Base-by-base conservation (phyloP, 2,329 filamentous ascomycete genomes). In the Diaporthe ampelina region DNA sequence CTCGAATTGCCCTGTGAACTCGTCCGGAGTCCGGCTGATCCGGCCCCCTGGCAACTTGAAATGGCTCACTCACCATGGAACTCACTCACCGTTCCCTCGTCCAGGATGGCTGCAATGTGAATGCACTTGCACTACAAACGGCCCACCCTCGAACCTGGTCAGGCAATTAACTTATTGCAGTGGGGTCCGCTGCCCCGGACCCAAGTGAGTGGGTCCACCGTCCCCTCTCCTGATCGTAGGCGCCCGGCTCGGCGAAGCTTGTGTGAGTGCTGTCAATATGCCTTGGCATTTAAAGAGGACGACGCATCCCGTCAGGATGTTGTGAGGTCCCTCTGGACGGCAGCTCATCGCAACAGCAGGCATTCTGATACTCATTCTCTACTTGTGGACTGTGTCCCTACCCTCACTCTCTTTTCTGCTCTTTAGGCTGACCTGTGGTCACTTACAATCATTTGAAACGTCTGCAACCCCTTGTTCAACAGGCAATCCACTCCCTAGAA, bases 141-240 rank as follows among this genome's bases (percentile, higher is more conserved):
- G 56, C 45, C 56, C 40, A 71, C 56, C 6, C 35, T 26, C 45
- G 5, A 56, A 52, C 52, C 69, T 21, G 43, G 43, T 50, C 26
- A 70, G 35, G 54, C 54, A 59, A 70, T 48, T 37, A 52, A 71
- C 43, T 71, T 50, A 48, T 71, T 52, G 43, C 69, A 71, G 69
- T 71, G 56, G 57, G 45, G 17, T 29, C 17, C 29, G 11, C 54
- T 10, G n/a, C 40, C 35, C 68, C 54, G 68, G 68, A 26, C 3
- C 19, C 1, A 13, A 13, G 11, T 4, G 11, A 19, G 40, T 59
- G 26, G 43, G 7, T 13, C n/a, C 19, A 17, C 6, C 0, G 26
- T 10, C 61, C 40, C 24, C 26, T 50, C 61, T 65, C 61, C 61
- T 59, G 54, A 59, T 50, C 54, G 52, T 57, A 10, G n/a, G 68